Conservation (phyloP, 139 green algal species). For the Ostreobium quekettii region DNA sequence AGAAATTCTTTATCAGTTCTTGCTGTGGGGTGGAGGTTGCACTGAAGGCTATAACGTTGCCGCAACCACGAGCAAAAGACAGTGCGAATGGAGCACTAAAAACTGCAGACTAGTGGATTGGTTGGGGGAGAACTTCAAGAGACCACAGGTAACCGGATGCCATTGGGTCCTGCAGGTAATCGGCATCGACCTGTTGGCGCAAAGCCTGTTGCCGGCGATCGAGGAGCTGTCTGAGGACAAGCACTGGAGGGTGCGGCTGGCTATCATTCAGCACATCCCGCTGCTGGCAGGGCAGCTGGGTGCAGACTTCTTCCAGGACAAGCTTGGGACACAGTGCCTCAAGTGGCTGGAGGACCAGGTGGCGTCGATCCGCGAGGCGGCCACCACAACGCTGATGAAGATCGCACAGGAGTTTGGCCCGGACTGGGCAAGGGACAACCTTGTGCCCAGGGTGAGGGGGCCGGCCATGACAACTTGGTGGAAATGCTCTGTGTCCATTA, state of each 20-base stretch:
- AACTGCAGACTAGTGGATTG: not conserved
- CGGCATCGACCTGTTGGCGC: slow-evolving; percentile 84
- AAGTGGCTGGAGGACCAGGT: slow-evolving; percentile 88
- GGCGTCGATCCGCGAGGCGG: slow-evolving; percentile 82
- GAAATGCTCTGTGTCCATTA: too few species aligned
- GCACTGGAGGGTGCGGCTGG: slow-evolving; percentile 95
- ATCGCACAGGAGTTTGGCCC: slow-evolving; percentile 88
- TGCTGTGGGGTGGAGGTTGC: too few species aligned
- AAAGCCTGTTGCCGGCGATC: slow-evolving; percentile 92
- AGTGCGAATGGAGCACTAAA: too few species aligned
- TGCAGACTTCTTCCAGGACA: slow-evolving; percentile 73
- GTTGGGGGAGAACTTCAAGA: not conserved
- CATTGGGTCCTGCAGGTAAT: slow-evolving; percentile 68
- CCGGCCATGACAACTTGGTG: not conserved
- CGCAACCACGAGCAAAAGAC: too few species aligned
- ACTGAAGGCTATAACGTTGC: too few species aligned
- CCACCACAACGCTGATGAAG: slow-evolving; percentile 74
- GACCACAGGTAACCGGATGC: too few species aligned
- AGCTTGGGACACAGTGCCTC: slow-evolving; percentile 91
- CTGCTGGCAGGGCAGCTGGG: slow-evolving; percentile 89
- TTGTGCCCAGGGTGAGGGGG: slow-evolving; percentile 66
- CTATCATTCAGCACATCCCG: slow-evolving; percentile 97
- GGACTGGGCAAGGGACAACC: slow-evolving; percentile 83
- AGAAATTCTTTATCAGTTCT: too few species aligned
- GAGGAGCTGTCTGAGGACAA: slow-evolving; percentile 95